Evolutionary conservation across 768 basidiomycete genomes (phyloP), one percentile per base, ranked within the genome.

Genomic region (Mycena alexandri): DNA sequence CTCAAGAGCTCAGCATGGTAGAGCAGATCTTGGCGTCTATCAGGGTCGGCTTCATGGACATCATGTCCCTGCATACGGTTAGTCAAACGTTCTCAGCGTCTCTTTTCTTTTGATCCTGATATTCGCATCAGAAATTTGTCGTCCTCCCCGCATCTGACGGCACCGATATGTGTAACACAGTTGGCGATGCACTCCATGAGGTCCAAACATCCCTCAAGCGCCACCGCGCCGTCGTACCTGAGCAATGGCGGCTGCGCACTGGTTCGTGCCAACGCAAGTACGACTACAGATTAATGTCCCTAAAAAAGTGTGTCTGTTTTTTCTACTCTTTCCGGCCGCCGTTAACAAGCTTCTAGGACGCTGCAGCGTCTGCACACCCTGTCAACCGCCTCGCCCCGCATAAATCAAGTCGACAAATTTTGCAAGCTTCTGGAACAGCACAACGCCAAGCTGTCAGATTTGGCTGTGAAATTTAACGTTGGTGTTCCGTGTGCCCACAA

Each of bases 391-490:
- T 55, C 59, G 8, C 64, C 56, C 12, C 64, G 69, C 3, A 48
- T 61, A 14, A 56, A 44, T 22, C 70, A 62, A 19, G 24, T 68
- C 12, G 36, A 53, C 8, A 41, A 43, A 42, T 12, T 68, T 41
- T 63, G 70, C 25, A 43, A 46, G 7, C 24, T 67, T 19, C 44
- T 71, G 21, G 36, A 64, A 25, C 63, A 67, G 24, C 54, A 71
- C 29, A 41, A 52, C 24, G 50, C 66, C 38, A 71, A 71, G 55
- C 51, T 71, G 33, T 52, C 51, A 12, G 70, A 71, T 54, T 44
- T 71, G 16, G 70, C 70, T 10, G 34, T 24, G 3, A 71, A 71
- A 59, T 68, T 71, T 38, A 65, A 71, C 44, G 70, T 71, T 13
- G 7, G 63, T 46, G 5, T 17, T 22, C 21, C 36, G 5, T 38